Base-by-base conservation (phyloP, 805 yeast species). In the Kazachstania kunashirensis region DNA sequence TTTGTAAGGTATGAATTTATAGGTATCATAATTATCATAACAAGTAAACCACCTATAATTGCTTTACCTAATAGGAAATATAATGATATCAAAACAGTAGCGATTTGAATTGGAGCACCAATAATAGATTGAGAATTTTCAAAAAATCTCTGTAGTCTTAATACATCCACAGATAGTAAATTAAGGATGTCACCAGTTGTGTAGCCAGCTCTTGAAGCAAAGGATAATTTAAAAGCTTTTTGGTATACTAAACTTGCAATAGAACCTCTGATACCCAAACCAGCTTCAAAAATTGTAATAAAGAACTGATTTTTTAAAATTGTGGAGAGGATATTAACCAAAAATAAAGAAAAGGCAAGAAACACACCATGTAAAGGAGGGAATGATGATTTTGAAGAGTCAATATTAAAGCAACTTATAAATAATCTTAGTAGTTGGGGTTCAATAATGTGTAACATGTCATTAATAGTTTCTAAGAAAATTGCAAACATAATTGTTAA, bases 161-260 rank as follows among this genome's bases (percentile, higher is more conserved):
- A 62, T 10, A 82, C 76, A 62, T 85, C 96, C 23, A 82, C 88
- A 14, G 92, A 73, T 67, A 83, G 71, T 50, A 79, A 66, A 49
- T 83, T 84, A 45, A 84, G 70, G 36, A 85, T 81, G 45, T 84
- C 94, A 46, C 95, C 94, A 2, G 88, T 71, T 2, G 84, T 61
- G 45, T 71, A 63, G 13, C 69, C 66, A 23, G 68, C 67, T 42
- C 79, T 70, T 6, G 85, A 74, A 33, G 75, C 77, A 6, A 75
- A 70, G 2, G 94, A 77, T n/a, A 86, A 60, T 14, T 56, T 65
- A 39, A 86, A 64, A 0, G 92, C 68, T 56, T 86, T 86, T 31
- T 73, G 71, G 54, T 79, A 85, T 16, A 84, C 63, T 43, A 83
- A 55, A n/a, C 79, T 63, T 55, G 75, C 73, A 44, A 86, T 61